These are phyloP conservation scores for Fennellomyces sp. DNA, from an alignment of 371 early-diverging fungal genomes.

Conservation along the genomic window DNA sequence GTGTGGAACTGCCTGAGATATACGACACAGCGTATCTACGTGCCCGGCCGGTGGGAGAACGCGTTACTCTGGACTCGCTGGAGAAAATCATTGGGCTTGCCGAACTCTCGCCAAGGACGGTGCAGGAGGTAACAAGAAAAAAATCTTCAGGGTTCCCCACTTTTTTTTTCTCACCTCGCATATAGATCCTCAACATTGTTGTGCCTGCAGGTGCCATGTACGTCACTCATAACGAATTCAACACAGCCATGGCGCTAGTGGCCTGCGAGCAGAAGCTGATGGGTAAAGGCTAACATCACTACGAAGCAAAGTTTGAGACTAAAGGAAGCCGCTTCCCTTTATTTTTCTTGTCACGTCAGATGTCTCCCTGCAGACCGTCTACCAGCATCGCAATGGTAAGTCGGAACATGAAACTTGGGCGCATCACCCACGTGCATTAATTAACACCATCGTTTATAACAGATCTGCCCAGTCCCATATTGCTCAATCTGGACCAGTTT, in stretches of 20 bases:
- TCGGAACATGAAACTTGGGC: slow-evolving; percentile 1
- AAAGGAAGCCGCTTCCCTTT: not conserved
- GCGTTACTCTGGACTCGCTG: slow-evolving; percentile 48
- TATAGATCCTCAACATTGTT: slow-evolving; percentile 40
- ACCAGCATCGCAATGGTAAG: slow-evolving; percentile 37
- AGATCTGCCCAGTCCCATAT: slow-evolving; percentile 30
- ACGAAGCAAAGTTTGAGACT: not conserved
- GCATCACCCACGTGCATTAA: slow-evolving; percentile 2
- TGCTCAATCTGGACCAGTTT: slow-evolving; percentile 24
- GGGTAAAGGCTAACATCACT: slow-evolving; percentile 40
- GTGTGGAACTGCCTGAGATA: slow-evolving; percentile 46
- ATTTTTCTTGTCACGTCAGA: slow-evolving; percentile 18
- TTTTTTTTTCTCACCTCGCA: not conserved
- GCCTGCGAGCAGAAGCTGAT: slow-evolving; percentile 81
- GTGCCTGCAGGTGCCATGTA: slow-evolving; percentile 52
- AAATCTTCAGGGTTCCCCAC: not conserved
- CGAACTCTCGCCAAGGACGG: slow-evolving; percentile 13
- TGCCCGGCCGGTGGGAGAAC: slow-evolving; percentile 45
- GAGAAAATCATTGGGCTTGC: slow-evolving; percentile 17
- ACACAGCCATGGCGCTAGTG: slow-evolving; percentile 68
- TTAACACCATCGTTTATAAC: not conserved
- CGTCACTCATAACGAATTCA: slow-evolving; percentile 69
- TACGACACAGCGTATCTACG: slow-evolving; percentile 50
- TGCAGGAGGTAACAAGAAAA: slow-evolving; percentile 39
- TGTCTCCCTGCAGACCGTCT: slow-evolving; percentile 35